phyloP scores from a whole-genome alignment of 106 monocot species.

The Dactylorhiza incarnata region DNA sequence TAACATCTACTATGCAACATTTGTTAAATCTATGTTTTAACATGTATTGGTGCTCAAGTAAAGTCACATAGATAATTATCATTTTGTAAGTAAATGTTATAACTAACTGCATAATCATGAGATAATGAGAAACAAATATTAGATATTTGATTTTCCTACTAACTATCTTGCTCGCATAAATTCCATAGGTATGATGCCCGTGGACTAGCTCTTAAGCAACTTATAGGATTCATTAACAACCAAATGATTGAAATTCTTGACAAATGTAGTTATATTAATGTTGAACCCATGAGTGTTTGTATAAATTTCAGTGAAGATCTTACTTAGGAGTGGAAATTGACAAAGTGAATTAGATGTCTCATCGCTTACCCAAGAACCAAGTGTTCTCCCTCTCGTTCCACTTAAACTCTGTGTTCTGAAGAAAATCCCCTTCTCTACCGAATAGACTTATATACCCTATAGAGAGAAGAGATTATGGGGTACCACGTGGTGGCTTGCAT shows the following conservation, averaged over 20 bases:
- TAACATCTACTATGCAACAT: neutral
- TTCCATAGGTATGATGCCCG: neutral
- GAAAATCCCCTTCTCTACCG: too few species aligned
- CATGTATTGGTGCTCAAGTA: neutral
- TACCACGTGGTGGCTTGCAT: too few species aligned
- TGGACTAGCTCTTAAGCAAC: neutral
- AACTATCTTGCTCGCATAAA: neutral
- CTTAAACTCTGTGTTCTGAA: too few species aligned
- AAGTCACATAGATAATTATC: neutral
- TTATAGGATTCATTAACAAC: neutral
- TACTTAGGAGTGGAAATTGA: too few species aligned
- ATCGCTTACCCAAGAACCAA: too few species aligned
- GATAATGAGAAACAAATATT: neutral
- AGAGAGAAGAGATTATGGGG: too few species aligned
- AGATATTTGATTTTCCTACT: neutral
- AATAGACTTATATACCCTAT: too few species aligned
- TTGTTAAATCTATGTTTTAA: neutral
- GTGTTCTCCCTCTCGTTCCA: too few species aligned
- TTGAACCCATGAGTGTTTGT: too few species aligned
- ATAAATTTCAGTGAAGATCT: too few species aligned
- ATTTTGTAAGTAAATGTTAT: neutral
- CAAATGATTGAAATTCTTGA: neutral
- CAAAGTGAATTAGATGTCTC: too few species aligned
- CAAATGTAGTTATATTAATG: neutral
- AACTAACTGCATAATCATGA: neutral